phyloP scores from a whole-genome alignment of 352 stramenopile genomes.

The Pythium volutum region DNA sequence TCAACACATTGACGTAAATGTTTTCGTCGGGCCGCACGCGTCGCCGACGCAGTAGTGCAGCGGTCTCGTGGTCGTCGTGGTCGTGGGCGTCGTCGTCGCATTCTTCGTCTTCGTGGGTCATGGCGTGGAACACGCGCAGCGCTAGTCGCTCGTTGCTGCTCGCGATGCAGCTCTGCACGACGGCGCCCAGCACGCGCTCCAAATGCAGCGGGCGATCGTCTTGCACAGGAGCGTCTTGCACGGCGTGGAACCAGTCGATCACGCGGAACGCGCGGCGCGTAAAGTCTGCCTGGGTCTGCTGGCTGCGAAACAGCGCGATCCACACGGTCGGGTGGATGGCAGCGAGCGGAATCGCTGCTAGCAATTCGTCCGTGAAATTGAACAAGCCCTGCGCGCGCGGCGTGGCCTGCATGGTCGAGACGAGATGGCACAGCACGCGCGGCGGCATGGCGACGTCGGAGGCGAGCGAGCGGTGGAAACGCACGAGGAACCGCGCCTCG shows the following conservation, averaged over 20 bases:
- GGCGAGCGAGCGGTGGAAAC: conserved; percentile 39
- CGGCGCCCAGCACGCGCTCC: conserved; percentile 61
- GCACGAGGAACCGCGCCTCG: conserved; percentile 42
- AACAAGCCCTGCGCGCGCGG: conserved; percentile 30
- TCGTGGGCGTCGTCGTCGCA: conserved; percentile 10
- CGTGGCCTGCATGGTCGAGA: conserved; percentile 44
- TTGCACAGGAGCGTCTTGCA: not conserved
- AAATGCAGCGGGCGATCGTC: conserved; percentile 25
- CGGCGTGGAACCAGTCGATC: conserved; percentile 37
- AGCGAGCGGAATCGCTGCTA: conserved; percentile 28
- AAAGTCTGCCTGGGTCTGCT: conserved; percentile 1
- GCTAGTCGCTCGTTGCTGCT: conserved; percentile 39
- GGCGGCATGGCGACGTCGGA: conserved; percentile 30
- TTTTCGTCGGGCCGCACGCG: conserved; percentile 55
- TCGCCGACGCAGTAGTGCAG: not conserved
- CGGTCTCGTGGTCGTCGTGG: too few relatives aligned
- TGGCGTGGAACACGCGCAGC: conserved; percentile 46
- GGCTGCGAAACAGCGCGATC: conserved; percentile 50
- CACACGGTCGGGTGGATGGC: conserved; percentile 66
- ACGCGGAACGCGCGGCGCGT: conserved; percentile 23
- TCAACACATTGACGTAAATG: conserved; percentile 77
- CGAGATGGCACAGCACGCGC: conserved; percentile 48
- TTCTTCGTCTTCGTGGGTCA: conserved; percentile 24
- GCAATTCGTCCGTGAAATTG: conserved; percentile 35
- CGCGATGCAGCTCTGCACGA: conserved; percentile 59